Base-by-base conservation (phyloP, 139 green algal genomes). In the Coelastrella sp. region DNA sequence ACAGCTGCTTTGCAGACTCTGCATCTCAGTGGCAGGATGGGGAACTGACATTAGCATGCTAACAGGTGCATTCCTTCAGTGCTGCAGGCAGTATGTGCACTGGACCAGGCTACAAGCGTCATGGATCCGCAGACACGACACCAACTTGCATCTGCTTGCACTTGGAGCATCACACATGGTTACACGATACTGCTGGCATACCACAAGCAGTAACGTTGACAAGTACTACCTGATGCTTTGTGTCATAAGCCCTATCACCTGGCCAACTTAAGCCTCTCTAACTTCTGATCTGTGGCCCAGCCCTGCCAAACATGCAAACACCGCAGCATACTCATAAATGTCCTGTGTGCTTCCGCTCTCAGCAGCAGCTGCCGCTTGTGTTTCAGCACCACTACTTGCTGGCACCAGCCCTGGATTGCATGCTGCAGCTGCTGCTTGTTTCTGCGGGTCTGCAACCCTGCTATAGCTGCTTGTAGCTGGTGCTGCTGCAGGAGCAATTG, bases 351-450 rank as follows among this genome's bases (percentile, higher is more conserved):
- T 19, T 88, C 19, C n/a, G 20, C 68, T 5, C 83, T 54, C 83
- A 88, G 20, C 66, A 88, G 47, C 83, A 80, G 83, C 83, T 88
- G 68, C 7, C 68, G 83, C 83, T 88, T 59, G 11, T 17, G 54
- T 19, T 68, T 47, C 54, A 23, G 5, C 4, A 73, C 6, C 16
- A 20, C 47, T 10, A 80, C 68, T 19, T 54, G 8, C 83, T 58
- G 23, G 54, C 5, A 54, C 83, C 83, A 88, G 7, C 11, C 54
- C 0, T 13, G 11, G 54, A 88, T 7, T 8, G 32, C 68, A n/a
- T 17, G 17, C 23, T 58, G 64, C 54, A 80, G 68, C 8, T 5
- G 22, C 7, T 71, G 47, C 17, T 56, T 76, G 65, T 80, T 47
- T 54, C 64, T 61, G 16, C 20, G 54, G 7, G 54, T 57, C 56